Evolutionary conservation across 805 yeast genomes (phyloP).

Genomic region (Clavispora carvajalis): DNA sequence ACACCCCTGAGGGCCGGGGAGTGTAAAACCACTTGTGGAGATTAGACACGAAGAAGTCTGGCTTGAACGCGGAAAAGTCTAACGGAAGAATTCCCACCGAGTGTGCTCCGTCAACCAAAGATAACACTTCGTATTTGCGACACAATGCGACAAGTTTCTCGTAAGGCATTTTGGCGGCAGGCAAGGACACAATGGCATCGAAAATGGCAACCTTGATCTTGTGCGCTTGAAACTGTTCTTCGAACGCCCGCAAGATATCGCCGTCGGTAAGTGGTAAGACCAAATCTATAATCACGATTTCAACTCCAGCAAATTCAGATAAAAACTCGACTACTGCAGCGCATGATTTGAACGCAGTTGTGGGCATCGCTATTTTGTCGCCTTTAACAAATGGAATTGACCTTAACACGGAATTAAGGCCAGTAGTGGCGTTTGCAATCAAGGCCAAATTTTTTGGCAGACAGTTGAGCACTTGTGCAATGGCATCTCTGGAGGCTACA

Average conservation of each 20-base stretch:
- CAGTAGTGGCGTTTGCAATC: neutral
- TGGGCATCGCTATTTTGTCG: neutral
- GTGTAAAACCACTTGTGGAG: conserved; percentile 65
- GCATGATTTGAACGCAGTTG: neutral
- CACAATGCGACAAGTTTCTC: conserved; percentile 41
- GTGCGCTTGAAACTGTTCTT: conserved; percentile 13
- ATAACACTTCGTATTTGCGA: conserved; percentile 38
- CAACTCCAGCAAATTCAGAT: neutral
- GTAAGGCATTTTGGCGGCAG: conserved; percentile 55
- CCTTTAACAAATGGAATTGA: neutral
- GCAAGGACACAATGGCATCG: conserved; percentile 57
- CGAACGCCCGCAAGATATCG: conserved; percentile 18
- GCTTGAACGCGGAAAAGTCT: conserved; percentile 34
- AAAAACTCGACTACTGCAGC: neutral
- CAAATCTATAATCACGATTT: neutral
- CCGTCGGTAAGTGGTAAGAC: neutral
- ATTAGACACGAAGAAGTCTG: conserved; percentile 57
- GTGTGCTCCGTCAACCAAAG: conserved; percentile 69
- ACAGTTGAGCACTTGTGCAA: neutral
- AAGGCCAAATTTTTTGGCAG: neutral
- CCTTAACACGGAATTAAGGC: conserved; percentile 1
- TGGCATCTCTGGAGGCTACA: neutral
- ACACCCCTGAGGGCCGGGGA: conserved; percentile 51
- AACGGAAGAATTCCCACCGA: conserved; percentile 48
- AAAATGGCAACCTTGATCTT: conserved; percentile 39